phyloP scores from a whole-genome alignment of 129 eudicot genomes.

The Arctium lappa region DNA sequence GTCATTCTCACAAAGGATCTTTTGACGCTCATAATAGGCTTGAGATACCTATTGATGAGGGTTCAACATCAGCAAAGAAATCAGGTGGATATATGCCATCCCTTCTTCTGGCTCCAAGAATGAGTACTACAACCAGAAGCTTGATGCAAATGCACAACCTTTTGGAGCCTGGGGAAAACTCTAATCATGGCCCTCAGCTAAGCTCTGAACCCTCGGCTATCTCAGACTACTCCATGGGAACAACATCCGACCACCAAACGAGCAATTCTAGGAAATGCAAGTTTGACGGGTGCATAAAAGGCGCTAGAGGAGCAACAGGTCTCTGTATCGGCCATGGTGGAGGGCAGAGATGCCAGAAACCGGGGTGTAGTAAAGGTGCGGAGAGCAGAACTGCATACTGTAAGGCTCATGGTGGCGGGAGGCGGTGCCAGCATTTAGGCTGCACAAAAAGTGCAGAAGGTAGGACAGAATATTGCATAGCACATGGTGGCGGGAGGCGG shows the following conservation, averaged over 20 bases:
- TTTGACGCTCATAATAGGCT: neutral
- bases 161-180: constrained; percentile 34
- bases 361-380: constrained; percentile 90
- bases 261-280: constrained; percentile 58
- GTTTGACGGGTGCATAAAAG: constrained; percentile 72
- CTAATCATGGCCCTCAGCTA: constrained; percentile 30
- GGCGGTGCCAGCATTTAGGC: constrained; percentile 79
- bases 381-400: constrained; percentile 95
- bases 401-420: constrained; percentile 96
- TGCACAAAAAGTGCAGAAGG: constrained; percentile 99
- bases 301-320: constrained; percentile 90
- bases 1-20: constrained; percentile 22
- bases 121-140: constrained; percentile 20
- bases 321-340: constrained; percentile 98
- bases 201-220: constrained; percentile 71
- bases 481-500: constrained; percentile 92
- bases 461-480: constrained; percentile 85
- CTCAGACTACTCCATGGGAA: constrained; percentile 60
- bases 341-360: constrained; percentile 96
- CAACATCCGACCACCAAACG: constrained; percentile 51
- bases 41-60: constrained; percentile 59
- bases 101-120: constrained; percentile 71
- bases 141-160: constrained; percentile 28
- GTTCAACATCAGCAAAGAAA: constrained; percentile 88
- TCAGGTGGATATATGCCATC: constrained; percentile 92